Base-by-base conservation (phyloP, 352 stramenopile genomes). In the Pythium apleroticum region DNA sequence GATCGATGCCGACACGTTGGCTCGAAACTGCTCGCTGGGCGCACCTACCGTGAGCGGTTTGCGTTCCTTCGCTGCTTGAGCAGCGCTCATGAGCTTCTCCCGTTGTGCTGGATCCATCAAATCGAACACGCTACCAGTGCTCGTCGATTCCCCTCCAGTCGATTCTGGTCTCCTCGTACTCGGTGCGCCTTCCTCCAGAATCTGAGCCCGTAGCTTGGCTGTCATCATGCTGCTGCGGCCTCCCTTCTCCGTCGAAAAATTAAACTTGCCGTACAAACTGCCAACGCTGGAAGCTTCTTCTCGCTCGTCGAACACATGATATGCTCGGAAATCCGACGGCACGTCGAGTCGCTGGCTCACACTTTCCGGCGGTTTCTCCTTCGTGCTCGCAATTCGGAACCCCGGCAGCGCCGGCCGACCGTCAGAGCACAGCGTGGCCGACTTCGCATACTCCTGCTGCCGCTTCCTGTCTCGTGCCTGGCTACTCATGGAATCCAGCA, bases 1-100 rank as follows among this genome's bases (percentile, higher is more conserved):
- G 63, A 96, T 93, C 11, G 84, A 91, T 1, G 85, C 85, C 50
- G 85, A 78, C 41, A 95, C 92, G 41, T 79, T 90, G 22, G 84
- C 84, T 48, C 81, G 80, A 64, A 95, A 84, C 30, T 88, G 73
- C 10, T 79, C 74, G 11, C 74, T 74, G 24, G 45, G 45, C 20
- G 59, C 73, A 17, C 67, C 65, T 20, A 63, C 41, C 4, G 77
- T 62, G 24, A 90, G 65, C 15, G 76, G 71, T n/a, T 88, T 72
- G 6, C 80, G 69, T 11, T 68, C 60, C 52, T 69, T 66, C 49
- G 49, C 35, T 15, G 49, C 57, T 41, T 58, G 20, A 22, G 50
- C 81, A 49, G 73, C 72, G 60, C 69, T 41, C 19, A 85, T 73
- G 15, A 90, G 60, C 53, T 80, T 83, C 9, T 73, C 65, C 61